Conservation (phyloP, 1,139 yeast genomes). For the Debaryomycetaceae sp. region DNA sequence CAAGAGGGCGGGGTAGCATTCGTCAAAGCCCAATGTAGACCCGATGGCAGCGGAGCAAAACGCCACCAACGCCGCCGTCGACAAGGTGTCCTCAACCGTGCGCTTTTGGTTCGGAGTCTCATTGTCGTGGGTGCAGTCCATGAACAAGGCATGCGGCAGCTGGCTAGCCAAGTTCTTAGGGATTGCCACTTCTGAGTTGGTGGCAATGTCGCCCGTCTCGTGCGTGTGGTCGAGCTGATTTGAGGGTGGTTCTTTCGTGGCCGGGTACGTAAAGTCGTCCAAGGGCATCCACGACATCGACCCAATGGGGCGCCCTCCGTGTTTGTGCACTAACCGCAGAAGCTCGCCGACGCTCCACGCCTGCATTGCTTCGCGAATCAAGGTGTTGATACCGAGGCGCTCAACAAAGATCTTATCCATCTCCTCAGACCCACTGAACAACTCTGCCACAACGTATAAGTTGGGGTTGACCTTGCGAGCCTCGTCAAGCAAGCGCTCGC, state of each 20-base stretch:
- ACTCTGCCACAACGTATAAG: constrained; percentile 88
- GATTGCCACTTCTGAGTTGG: constrained; percentile 53
- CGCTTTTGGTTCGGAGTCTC: constrained; percentile 85
- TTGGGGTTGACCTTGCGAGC: constrained; percentile 85
- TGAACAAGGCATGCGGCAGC: constrained; percentile 86
- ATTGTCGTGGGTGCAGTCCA: constrained; percentile 98
- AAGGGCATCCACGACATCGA: constrained; percentile 75
- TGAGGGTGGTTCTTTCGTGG: constrained; percentile 35
- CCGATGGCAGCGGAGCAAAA: constrained; percentile 94
- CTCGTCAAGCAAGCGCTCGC: constrained; percentile 79
- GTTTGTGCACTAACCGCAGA: constrained; percentile 80
- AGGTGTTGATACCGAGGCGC: constrained; percentile 78
- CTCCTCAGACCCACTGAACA: constrained; percentile 88
- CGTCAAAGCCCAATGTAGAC: constrained; percentile 92
- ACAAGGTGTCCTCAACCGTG: constrained; percentile 89
- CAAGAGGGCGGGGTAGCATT: constrained; percentile 75
- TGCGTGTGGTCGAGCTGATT: constrained; percentile 13
- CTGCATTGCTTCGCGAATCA: constrained; percentile 96
- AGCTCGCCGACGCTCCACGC: constrained; percentile 87
- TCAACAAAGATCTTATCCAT: constrained; percentile 90
- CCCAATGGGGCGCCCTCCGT: constrained; percentile 95
- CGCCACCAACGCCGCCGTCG: constrained; percentile 91
- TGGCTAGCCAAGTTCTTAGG: constrained; percentile 62
- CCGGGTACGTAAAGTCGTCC: constrained; percentile 67
- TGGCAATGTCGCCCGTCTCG: constrained; percentile 31